Base-by-base conservation (phyloP, 2,329 filamentous ascomycete genomes). In the Aspergillus fischeri region DNA sequence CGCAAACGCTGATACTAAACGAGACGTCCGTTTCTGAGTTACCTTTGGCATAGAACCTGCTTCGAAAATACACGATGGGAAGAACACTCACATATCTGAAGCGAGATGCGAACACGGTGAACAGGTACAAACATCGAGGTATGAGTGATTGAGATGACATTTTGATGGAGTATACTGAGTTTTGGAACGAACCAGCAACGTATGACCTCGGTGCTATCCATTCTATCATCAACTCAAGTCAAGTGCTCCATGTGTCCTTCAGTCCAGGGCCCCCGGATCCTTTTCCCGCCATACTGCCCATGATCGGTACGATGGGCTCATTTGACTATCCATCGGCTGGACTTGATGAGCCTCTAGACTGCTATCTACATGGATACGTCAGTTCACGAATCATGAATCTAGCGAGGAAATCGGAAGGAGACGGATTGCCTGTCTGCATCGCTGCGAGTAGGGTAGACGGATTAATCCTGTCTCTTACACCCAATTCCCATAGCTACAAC, bases 341-440 rank as follows among this genome's bases (percentile, higher is more conserved):
- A 53, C 72, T 83, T 20, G 80, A 82, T 52, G 86, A 91, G 62
- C 85, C 87, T 0, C 79, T 91, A 4, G 87, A 92, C 57, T 81
- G 88, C 60, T 95, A 95, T 72, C 81, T 96, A 7, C 91, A 96
- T 74, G 91, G 91, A 68, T 95, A 93, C 73, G 87, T 93, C 64
- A 90, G 86, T 58, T 86, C 86, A 0, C 87, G 91, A 7, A 79
- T 96, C 35, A 88, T 93, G 80, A 88, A 87, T 61, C 73, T 89
- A 7, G 80, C 85, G 14, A 77, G 81, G 5, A 68, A 66, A 11
- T 68, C 69, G 17, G 69, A 74, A 38, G 71, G 73, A 7, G 66
- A 78, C 25, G 87, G 87, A 9, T 73, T 95, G 21, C 89, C 91
- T 1, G 76, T 95, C 45, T 88, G 85, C 67, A 79, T 94, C 35